Base-by-base conservation (phyloP, 2,329 filamentous ascomycete species). In the Penicillium sp. region DNA sequence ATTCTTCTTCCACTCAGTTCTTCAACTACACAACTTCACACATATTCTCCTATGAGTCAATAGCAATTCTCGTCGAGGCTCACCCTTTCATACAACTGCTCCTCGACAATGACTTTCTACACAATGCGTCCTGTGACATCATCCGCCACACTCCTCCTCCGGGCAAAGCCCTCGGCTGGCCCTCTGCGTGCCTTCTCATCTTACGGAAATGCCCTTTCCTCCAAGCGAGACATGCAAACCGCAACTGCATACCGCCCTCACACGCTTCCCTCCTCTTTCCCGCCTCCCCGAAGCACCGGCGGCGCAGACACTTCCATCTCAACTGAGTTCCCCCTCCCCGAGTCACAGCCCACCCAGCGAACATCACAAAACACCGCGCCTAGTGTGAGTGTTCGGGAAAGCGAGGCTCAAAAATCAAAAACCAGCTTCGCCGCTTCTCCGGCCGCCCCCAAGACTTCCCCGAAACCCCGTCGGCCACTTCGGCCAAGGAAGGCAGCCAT, bases 401-500 rank as follows among this genome's bases (percentile, higher is more conserved):
- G 74, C 43, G 86, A 89, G 68, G 84, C 86, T 1, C 88, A 92
- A 69, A 87, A 85, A 68, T 76, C 84, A 32, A 85, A 84, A 66
- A 76, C 83, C 10, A 70, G 67, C 16, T 62, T 75, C 22, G 62
- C 75, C 24, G 52, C 74, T 24, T 58, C 72, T 46, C 56, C 66
- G 44, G 45, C 70, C 31, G 54, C 76, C 32, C 54, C 75, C 3
- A 76, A 79, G 48, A 65, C 75, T 41, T 60, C 77, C 11, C 69
- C 79, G 16, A 81, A 85, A 64, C 82, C 85, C 16, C 83, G 83
- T 64, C 81, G 82, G 61, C 92, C 88, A 70, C 80, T 96, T 31
- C 83, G 88, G 36, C 83, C 93, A 11, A 86, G 92, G 53, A 97
- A 97, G 78, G 92, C 94, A 1, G 91, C 93, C 2, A 93, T 99